Evolutionary conservation across 2,329 filamentous ascomycete species (phyloP).

Genomic region (Fusarium ambrosium): DNA sequence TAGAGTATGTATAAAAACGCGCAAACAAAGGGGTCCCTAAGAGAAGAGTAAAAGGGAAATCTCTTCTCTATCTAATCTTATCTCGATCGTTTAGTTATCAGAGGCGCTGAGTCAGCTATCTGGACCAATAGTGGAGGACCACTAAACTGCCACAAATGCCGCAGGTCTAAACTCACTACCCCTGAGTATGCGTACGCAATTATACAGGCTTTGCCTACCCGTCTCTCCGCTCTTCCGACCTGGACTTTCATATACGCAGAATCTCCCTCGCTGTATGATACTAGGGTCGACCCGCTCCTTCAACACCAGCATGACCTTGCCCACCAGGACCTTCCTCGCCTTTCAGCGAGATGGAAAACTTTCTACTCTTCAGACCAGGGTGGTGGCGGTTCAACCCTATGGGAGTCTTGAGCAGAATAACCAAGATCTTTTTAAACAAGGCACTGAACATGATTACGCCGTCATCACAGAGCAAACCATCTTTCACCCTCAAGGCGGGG

Average conservation of each 20-base stretch:
- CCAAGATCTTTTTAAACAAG: constrained; percentile 70
- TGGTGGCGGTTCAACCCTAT: constrained; percentile 64
- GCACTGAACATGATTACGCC: constrained; percentile 64
- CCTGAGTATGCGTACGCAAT: background rate
- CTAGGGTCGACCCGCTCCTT: background rate
- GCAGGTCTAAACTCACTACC: background rate
- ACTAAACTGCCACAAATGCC: background rate
- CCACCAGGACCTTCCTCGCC: constrained; percentile 51
- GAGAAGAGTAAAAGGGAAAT: background rate
- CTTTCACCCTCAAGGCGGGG: constrained; percentile 82
- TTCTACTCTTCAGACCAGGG: constrained; percentile 56
- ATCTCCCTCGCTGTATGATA: background rate
- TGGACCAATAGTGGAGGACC: background rate
- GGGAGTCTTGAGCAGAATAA: constrained; percentile 64
- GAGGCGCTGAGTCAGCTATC: background rate
- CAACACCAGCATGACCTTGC: constrained; percentile 34
- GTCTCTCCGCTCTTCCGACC: background rate
- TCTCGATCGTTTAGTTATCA: background rate
- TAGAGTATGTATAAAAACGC: background rate
- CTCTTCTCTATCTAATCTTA: background rate
- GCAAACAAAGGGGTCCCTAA: background rate
- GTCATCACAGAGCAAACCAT: constrained; percentile 75
- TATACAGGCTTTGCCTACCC: background rate
- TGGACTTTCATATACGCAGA: background rate
- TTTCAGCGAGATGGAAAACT: constrained; percentile 61